Evolutionary conservation across 2,329 filamentous ascomycete genomes (phyloP).

Genomic region (Golovinomyces cichoracearum): DNA sequence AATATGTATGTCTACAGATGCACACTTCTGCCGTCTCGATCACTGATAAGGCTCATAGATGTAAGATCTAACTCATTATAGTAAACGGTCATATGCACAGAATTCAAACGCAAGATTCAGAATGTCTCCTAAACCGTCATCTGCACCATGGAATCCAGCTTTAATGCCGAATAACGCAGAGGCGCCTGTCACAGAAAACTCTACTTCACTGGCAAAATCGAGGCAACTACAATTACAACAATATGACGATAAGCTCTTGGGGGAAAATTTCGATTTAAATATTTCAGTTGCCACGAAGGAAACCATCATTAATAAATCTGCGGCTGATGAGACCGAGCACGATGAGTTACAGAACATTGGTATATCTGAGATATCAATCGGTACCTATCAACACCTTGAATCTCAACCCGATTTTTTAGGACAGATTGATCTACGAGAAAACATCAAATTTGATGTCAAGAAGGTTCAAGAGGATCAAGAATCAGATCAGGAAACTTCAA

Average conservation of each 20-base stretch:
- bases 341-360: not conserved
- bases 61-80: not conserved
- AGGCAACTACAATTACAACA: not conserved
- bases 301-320: not conserved
- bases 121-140: conserved; percentile 21
- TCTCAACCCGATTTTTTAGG: not conserved
- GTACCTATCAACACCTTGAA: not conserved
- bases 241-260: too few relatives aligned
- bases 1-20: too few relatives aligned
- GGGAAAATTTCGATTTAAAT: not conserved
- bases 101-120: conserved; percentile 3
- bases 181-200: conserved; percentile 5
- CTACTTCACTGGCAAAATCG: conserved; percentile 2
- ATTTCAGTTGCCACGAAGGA: not conserved
- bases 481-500: conserved; percentile 3
- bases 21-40: too few relatives aligned
- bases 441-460: not conserved
- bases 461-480: conserved; percentile 4
- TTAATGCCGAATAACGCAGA: conserved; percentile 22
- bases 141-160: conserved; percentile 25
- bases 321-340: not conserved
- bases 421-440: not conserved
- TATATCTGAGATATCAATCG: not conserved
- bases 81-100: not conserved
- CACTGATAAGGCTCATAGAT: too few relatives aligned